Conservation (phyloP, 768 basidiomycete genomes). For the Glaciozyma antarctica region DNA sequence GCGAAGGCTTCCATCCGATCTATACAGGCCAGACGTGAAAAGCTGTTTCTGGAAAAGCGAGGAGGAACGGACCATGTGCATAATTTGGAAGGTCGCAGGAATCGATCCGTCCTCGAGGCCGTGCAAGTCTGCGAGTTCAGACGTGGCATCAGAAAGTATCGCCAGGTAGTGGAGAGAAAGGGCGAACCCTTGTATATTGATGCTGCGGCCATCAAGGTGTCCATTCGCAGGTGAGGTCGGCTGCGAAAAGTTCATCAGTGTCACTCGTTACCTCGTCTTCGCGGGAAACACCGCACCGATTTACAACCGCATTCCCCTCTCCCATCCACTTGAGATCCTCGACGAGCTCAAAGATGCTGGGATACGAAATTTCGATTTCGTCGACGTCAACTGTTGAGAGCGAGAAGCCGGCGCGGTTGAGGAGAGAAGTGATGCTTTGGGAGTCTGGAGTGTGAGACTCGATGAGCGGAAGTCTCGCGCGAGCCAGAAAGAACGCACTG, state of each 20-base stretch:
- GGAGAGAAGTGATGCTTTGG: slow-evolving; percentile 81
- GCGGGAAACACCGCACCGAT: slow-evolving; percentile 47
- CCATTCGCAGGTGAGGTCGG: slow-evolving; percentile 50
- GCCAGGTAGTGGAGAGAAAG: background rate
- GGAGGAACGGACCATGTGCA: slow-evolving; percentile 67
- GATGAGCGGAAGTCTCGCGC: background rate
- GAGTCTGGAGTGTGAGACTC: slow-evolving; percentile 52
- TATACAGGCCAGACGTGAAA: slow-evolving; percentile 34
- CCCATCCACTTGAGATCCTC: slow-evolving; percentile 95
- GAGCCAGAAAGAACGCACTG: slow-evolving; percentile 46
- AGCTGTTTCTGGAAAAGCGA: background rate
- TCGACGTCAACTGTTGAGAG: slow-evolving; percentile 91
- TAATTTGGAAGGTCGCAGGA: slow-evolving; percentile 91
- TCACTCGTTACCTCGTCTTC: too few species aligned
- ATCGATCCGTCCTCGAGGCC: slow-evolving; percentile 72
- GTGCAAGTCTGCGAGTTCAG: slow-evolving; percentile 57
- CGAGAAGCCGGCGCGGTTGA: slow-evolving; percentile 85
- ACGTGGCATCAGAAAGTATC: background rate
- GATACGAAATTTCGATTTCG: slow-evolving; percentile 81
- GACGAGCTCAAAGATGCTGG: slow-evolving; percentile 90
- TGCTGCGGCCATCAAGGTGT: slow-evolving; percentile 81
- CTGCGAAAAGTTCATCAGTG: background rate
- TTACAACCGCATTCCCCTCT: slow-evolving; percentile 82
- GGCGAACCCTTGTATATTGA: slow-evolving; percentile 79
- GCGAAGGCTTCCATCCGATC: slow-evolving; percentile 77